Evolutionary conservation across 495 filamentous ascomycete genomes (phyloP), one percentile per base, ranked within the genome.

Genomic region (Tirmania nivea): DNA sequence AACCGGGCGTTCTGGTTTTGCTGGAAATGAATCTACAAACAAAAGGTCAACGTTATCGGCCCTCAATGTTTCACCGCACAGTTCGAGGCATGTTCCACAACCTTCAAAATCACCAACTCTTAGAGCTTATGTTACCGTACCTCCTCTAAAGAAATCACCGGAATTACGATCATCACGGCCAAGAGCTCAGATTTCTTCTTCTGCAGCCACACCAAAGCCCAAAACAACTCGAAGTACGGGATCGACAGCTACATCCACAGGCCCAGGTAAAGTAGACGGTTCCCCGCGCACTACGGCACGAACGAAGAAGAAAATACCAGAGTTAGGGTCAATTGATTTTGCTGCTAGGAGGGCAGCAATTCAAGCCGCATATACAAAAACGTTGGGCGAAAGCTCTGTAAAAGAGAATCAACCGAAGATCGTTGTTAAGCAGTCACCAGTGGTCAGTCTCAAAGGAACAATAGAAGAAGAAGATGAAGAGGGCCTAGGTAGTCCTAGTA

Each of bases 101-200:
- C 56, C 66, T 47, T 59, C 61, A 2, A 72, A 65, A 54, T 74
- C 69, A 52, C 71, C 73, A 20, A 74, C 68, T 45, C 63, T 83
- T 14, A 71, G 74, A 52, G 81, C 78, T n/a, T 80, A 80, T 67
- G 79, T 85, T 56, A 72, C 75, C 52, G 71, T 74, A 16, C 76
- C 79, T 10, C 71, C 68, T 34, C 73, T 74, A 7, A 77, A 78
- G 53, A 75, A 74, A 53, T 84, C 81, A 0, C 62, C 62, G 0
- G 58, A 55, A 42, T 54, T 64, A 10, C 53, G 62, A 39, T 64
- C 62, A 47, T 64, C 62, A 31, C 56, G 62, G 14, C 39, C 39
- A 3, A 45, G 39, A 19, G 39, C 39, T 14, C 39, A 45, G 17
- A 19, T 45, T 45, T 45, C 39, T 19, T 14, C 39, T 45, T 8